phyloP scores from a whole-genome alignment of 805 yeast genomes.

The Wickerhamomyces hampshirensis region DNA sequence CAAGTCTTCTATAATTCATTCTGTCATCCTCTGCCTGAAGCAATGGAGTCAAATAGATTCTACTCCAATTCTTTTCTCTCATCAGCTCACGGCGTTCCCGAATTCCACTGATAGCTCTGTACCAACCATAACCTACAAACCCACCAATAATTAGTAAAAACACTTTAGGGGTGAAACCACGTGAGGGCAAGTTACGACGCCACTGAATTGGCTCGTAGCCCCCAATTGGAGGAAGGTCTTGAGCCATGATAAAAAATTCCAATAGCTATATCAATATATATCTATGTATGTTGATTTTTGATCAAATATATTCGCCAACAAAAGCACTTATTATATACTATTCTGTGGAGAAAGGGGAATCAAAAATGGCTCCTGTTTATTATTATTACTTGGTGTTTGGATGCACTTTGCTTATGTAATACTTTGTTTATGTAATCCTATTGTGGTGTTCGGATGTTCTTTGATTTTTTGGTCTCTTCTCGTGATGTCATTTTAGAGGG shows the following conservation, averaged over 20 bases:
- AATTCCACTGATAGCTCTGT: constrained; percentile 58
- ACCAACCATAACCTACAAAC: constrained; percentile 68
- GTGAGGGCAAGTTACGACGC: constrained; percentile 79
- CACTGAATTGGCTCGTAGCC: constrained; percentile 87
- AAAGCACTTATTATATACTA: too few species aligned
- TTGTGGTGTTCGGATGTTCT: too few species aligned
- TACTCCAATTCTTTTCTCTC: constrained; percentile 74
- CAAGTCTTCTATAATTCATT: constrained; percentile 65
- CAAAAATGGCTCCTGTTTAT: too few species aligned
- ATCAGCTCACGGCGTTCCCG: constrained; percentile 71
- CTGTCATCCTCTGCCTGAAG: constrained; percentile 81
- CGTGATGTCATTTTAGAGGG: neutral
- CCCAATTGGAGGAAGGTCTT: constrained; percentile 83
- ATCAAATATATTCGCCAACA: too few species aligned
- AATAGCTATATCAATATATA: too few species aligned
- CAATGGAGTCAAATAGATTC: constrained; percentile 67
- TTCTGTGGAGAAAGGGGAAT: too few species aligned
- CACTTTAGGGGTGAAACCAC: constrained; percentile 77
- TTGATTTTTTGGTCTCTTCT: neutral
- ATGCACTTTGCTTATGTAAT: too few species aligned
- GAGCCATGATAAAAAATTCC: constrained; percentile 28
- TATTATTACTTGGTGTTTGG: too few species aligned
- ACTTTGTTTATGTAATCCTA: too few species aligned
- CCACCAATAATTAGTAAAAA: constrained; percentile 64
- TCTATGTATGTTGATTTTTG: neutral